These are phyloP conservation scores for Ajuga chamaepitys DNA, from an alignment of 257 asterid species.

Conservation along the genomic window DNA sequence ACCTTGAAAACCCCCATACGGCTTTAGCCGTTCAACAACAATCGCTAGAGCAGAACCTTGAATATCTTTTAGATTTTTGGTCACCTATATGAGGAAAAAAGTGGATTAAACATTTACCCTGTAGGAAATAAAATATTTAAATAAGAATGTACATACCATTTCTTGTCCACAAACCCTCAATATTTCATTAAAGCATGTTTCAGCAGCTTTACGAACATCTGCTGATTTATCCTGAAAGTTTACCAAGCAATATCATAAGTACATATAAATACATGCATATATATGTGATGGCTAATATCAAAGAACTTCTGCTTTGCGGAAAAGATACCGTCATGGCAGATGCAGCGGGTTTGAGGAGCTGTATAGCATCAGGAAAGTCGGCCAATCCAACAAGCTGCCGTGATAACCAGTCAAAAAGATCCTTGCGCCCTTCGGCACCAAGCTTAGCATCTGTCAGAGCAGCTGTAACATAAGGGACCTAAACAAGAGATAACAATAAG, in stretches of 20 bases:
- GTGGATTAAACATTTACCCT: background rate
- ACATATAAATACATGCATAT: too few relatives aligned
- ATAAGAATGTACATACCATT: constrained; percentile 39
- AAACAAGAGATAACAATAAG: constrained; percentile 8
- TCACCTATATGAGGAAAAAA: constrained; percentile 38
- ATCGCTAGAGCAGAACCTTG: constrained; percentile 97
- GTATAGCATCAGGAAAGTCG: constrained; percentile 85
- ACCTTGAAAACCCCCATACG: constrained; percentile 67
- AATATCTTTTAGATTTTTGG: constrained; percentile 82
- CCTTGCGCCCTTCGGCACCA: constrained; percentile 98
- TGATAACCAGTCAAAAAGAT: constrained; percentile 92
- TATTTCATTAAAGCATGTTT: constrained; percentile 79
- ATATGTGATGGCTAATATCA: background rate
- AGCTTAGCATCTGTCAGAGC: constrained; percentile 84
- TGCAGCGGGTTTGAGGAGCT: constrained; percentile 78
- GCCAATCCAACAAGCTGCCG: constrained; percentile 58
- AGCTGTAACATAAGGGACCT: constrained; percentile 80
- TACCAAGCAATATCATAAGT: constrained; percentile 9
- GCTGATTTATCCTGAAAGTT: constrained; percentile 85
- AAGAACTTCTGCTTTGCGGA: background rate
- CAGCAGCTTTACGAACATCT: constrained; percentile 98
- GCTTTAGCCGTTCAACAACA: constrained; percentile 73
- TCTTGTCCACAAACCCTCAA: constrained; percentile 91
- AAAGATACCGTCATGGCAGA: constrained; percentile 86
- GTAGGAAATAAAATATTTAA: background rate